phyloP scores from a whole-genome alignment of 2,329 filamentous ascomycete genomes.

The Shiraia sp. region DNA sequence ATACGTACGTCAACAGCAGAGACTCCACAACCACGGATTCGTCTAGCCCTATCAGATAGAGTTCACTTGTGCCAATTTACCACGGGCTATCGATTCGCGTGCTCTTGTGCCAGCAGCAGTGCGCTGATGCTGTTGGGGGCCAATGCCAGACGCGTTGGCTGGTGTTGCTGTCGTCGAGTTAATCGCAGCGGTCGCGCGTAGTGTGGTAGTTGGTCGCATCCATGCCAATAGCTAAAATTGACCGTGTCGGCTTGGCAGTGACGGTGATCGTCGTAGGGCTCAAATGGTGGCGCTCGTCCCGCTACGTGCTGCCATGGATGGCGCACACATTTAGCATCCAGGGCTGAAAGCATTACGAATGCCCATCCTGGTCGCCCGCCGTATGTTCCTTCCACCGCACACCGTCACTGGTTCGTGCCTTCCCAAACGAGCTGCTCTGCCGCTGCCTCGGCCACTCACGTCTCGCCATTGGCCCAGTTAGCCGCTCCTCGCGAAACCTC shows the following conservation, averaged over 20 bases:
- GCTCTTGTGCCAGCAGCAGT: no score
- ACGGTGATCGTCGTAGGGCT: constrained; percentile 3
- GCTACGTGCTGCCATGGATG: background rate
- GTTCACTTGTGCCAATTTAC: no score
- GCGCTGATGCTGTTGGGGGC: no score
- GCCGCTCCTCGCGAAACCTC: constrained; percentile 19
- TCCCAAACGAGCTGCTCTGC: constrained; percentile 6
- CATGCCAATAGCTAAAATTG: no score
- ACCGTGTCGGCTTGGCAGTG: background rate
- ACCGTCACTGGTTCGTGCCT: constrained; percentile 2
- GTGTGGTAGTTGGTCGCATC: no score
- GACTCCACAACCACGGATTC: background rate
- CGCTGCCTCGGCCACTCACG: constrained; percentile 18
- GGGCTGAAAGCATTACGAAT: background rate
- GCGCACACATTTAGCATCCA: no score
- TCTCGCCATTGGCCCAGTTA: constrained; percentile 8
- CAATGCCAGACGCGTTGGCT: no score
- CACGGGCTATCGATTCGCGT: no score
- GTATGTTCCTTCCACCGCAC: background rate
- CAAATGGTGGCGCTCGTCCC: constrained; percentile 4
- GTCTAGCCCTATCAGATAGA: background rate
- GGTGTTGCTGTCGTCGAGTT: no score
- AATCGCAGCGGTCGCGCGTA: no score
- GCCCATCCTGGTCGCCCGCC: background rate
- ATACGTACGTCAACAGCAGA: background rate